phyloP scores from a whole-genome alignment of 345 rosid genomes.

The Eucalyptus polybractea region DNA sequence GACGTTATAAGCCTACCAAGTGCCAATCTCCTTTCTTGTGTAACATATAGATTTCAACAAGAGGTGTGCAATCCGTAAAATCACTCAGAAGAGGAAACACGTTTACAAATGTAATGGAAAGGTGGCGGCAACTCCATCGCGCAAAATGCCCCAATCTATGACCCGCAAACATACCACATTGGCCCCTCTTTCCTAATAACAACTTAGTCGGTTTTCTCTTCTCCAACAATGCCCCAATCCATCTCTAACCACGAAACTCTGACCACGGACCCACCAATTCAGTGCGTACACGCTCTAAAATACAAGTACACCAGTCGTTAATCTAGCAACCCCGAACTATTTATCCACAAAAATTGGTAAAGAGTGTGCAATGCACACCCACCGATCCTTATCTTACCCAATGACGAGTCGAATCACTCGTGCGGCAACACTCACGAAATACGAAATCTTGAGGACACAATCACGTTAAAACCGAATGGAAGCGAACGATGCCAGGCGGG shows the following conservation, averaged over 20 bases:
- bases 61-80: not conserved
- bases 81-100: not conserved
- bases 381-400: not conserved
- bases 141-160: not conserved
- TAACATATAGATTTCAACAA: not conserved
- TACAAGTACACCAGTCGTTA: not conserved
- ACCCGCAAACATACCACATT: fast-evolving
- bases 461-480: not conserved
- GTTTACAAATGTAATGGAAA: not conserved
- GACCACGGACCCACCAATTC: not conserved
- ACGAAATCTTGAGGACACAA: not conserved
- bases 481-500: not conserved
- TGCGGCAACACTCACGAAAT: not conserved
- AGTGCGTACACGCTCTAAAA: not conserved
- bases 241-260: not conserved
- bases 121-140: not conserved
- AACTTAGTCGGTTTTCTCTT: not conserved
- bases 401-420: not conserved
- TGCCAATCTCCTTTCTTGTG: not conserved
- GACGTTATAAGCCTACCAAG: fast-evolving
- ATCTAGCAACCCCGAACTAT: not conserved
- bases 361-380: not conserved
- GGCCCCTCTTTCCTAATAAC: not conserved
- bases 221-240: not conserved
- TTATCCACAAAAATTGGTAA: not conserved